A percentile compares a stretch with the other conserved stretches of the same genome.
These are phyloP conservation scores for Exsudoporus frostii DNA, from an alignment of 768 basidiomycete species.

Conservation along the genomic window DNA sequence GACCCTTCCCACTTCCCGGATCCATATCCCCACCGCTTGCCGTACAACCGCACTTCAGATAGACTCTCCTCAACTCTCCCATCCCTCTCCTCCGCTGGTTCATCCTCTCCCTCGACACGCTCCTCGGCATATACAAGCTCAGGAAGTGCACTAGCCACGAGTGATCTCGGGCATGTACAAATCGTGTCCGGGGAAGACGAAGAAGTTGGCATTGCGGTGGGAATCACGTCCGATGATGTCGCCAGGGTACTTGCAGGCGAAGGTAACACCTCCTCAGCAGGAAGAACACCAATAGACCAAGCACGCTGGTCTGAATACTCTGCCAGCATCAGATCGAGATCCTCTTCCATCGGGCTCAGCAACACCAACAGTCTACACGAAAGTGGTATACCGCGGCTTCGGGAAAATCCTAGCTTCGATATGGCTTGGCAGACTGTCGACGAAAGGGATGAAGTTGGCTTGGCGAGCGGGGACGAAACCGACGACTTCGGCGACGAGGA, in stretches of 20 bases:
- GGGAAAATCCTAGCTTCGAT: constrained; percentile 73
- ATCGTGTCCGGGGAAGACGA: constrained; percentile 62
- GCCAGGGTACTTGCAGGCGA: constrained; percentile 60
- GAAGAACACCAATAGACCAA: constrained; percentile 57
- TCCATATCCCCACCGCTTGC: constrained; percentile 62
- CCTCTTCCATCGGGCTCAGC: constrained; percentile 59
- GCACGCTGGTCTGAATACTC: constrained; percentile 77
- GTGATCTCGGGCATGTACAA: constrained; percentile 63
- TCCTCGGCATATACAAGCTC: constrained; percentile 78
- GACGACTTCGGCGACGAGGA: constrained; percentile 52
- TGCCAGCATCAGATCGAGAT: constrained; percentile 61
- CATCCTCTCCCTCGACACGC: constrained; percentile 67
- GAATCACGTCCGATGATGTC: constrained; percentile 64
- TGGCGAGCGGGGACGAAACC: constrained; percentile 53
- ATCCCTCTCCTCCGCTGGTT: constrained; percentile 66
- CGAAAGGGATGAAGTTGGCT: constrained; percentile 62
- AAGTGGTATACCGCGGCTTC: constrained; percentile 41
- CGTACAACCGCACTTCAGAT: constrained; percentile 38
- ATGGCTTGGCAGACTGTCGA: constrained; percentile 71
- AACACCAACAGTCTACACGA: constrained; percentile 42
- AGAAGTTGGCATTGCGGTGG: constrained; percentile 48
- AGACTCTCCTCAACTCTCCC: constrained; percentile 43
- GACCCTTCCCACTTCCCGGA: constrained; percentile 72
- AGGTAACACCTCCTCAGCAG: constrained; percentile 40
- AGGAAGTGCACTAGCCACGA: constrained; percentile 56